Base-by-base conservation (phyloP, 805 yeast genomes). In the Yamadazyma philogaea region DNA sequence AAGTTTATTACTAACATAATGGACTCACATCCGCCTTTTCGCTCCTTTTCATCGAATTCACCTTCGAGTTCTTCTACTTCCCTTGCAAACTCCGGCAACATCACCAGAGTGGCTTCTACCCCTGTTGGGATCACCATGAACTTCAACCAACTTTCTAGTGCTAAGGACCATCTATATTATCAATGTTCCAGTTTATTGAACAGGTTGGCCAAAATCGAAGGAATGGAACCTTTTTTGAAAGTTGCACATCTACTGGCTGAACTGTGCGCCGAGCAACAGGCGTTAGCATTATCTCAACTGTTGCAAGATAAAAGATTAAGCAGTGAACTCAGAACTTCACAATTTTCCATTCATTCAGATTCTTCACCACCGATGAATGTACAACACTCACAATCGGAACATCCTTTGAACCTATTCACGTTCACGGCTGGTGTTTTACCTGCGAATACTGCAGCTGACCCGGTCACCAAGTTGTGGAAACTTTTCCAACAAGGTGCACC, bases 401-500 rank as follows among this genome's bases (percentile, higher is more conserved):
- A 33, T 28, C 72, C 64, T 49, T 14, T 40, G 26, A 70, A 72
- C 42, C 58, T 77, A 34, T 68, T 67, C 54, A 86, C 88, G 5
- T 86, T 79, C 63, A 79, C 84, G 37, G 85, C 84, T 46, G 95
- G 95, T 21, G 81, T 84, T 12, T 70, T 82, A 34, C 95, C 91
- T 3, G 85, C 85, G 4, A 79, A 77, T 49, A 74, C 77, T 46
- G 76, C 77, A 49, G 84, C 87, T 56, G 99, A 93, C 60, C 97
- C 98, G 3, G 97, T 87, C 2, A 88, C 96, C 1, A 90, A 88
- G 48, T 60, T 93, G 33, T 86, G 96, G 80, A 82, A 87, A 51
- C 68, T 93, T 26, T 82, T 93, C 55, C 95, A 91, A 55, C 88
- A 86, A 55, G 99, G 98, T 8, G 83, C 95, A 2, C 96, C 98